Evolutionary conservation across 768 basidiomycete genomes (phyloP), one percentile per base, ranked within the genome.

Genomic region (Auricularia cornea): DNA sequence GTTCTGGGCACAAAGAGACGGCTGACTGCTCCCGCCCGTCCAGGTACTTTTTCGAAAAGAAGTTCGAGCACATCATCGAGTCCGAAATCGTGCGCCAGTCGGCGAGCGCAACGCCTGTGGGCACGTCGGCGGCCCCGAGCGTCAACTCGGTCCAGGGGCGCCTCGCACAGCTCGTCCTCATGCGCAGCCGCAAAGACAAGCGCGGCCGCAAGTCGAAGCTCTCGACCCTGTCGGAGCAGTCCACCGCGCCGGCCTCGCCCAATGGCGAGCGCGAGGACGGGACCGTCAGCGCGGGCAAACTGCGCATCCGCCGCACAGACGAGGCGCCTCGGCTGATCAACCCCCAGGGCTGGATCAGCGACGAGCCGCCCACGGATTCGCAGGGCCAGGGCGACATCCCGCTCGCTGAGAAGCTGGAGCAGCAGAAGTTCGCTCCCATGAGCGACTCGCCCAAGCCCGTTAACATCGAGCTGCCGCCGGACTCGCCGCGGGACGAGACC

Each of bases 281-380:
- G 26, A 10, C 16, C 26, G 26, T 16, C 54, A 26, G 54, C 54
- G 29, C 26, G 54, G 28, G 28, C 61, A 75, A 69, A 60, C 63
- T 93, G 5, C 75, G 82, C 90, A 92, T 94, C 62, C 81, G 84
- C 32, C 79, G 90, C 59, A 60, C 66, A 18, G 83, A 89, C 63
- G 82, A 80, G 57, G 81, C 84, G 1, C 89, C 87, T 5, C 84
- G 83, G 70, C 83, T 81, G 1, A 78, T 92, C 29, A 81, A 91
- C 69, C 90, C 90, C 3, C 91, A 83, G 67, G 90, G 90, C 4
- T 84, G 80, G 82, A 79, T 90, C 28, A 84, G 61, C 82, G 84
- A 64, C 79, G 78, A 52, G 63, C 44, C 44, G 16, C 44, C 44
- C 20, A 18, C 44, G 23, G 44, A 48, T 18, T 18, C 23, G 20